Base-by-base conservation (phyloP, 345 rosid species). In the Populus simonii region DNA sequence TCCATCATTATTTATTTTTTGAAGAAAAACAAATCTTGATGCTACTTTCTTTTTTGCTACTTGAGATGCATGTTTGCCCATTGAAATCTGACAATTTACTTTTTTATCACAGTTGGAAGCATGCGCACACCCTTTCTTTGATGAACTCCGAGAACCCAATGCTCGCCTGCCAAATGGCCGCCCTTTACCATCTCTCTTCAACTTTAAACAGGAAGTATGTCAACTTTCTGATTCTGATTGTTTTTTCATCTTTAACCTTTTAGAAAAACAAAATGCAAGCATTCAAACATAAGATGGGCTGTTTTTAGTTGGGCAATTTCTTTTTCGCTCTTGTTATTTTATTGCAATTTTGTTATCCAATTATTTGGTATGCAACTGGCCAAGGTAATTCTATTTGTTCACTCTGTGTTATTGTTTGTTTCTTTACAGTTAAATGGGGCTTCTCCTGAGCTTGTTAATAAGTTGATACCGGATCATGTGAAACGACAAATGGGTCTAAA, bases 391-490 rank as follows among this genome's bases (percentile, higher is more conserved):
- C 12, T 27, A 38, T 20, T 62, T 68, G 47, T 63, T 67, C 25
- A 17, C 70, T 25, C 12, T 47, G 65, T 51, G 57, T 10, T 23
- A 33, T 65, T 82, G 12, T 75, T 61, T 47, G 4, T 62, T 68
- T 79, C 70, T 25, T 76, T 68, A 55, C 89, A 89, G 93, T 78
- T 93, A 83, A 77, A 88, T 33, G 94, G 88, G 68, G 90, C 92
- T 73, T 88, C 97, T 74, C 89, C 90, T 27, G 97, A 91, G 73
- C 92, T 91, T n/a, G 90, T 90, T 23, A 91, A 86, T 83, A 93
- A 90, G 91, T 85, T 93, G 87, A 90, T 91, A 74, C 97, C 97
- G 36, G 97, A 93, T 51, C 92, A 91, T 80, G 86, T 90, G 84
- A 91, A 91, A 79, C 87, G 94, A 79, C 93, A 91, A 75, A 80